phyloP scores from a whole-genome alignment of 2,329 filamentous ascomycete species.

The Camptophora hylomeconis region DNA sequence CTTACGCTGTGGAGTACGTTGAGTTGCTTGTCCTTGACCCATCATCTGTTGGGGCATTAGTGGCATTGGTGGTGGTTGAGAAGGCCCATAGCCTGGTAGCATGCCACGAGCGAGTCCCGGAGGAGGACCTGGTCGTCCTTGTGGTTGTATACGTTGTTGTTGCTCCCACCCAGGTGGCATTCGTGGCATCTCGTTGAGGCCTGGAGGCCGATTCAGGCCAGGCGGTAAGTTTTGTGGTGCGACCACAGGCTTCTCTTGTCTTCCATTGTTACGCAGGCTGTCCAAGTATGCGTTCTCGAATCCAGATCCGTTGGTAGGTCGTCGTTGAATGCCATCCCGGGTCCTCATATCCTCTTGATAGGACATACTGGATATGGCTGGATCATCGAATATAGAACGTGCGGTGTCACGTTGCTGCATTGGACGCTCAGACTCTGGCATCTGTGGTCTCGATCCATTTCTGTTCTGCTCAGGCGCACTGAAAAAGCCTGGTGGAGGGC shows the following conservation, averaged over 20 bases:
- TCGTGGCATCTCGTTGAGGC: constrained; percentile 28
- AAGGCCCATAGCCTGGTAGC: constrained; percentile 1
- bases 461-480: constrained; percentile 7
- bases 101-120: constrained; percentile 7
- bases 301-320: constrained; percentile 22
- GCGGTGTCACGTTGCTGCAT: constrained; percentile 9
- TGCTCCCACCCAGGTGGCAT: constrained; percentile 25
- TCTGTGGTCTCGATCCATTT: constrained; percentile 4
- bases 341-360: constrained; percentile 20
- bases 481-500: constrained; percentile 3
- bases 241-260: constrained; percentile 24
- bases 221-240: constrained; percentile 20
- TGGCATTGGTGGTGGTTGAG: too few species aligned
- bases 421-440: constrained; percentile 7
- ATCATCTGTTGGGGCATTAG: too few species aligned
- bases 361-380: constrained; percentile 29
- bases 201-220: constrained; percentile 30
- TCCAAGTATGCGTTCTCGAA: constrained; percentile 19
- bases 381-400: constrained; percentile 27
- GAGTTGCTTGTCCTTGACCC: constrained; percentile 4
- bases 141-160: constrained; percentile 23
- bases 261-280: constrained; percentile 19
- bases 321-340: constrained; percentile 21
- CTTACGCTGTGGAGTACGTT: constrained; percentile 4
- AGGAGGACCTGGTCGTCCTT: constrained; percentile 22